phyloP scores from a whole-genome alignment of 1,139 yeast genomes.

The Sugiyamaella xylanicola region DNA sequence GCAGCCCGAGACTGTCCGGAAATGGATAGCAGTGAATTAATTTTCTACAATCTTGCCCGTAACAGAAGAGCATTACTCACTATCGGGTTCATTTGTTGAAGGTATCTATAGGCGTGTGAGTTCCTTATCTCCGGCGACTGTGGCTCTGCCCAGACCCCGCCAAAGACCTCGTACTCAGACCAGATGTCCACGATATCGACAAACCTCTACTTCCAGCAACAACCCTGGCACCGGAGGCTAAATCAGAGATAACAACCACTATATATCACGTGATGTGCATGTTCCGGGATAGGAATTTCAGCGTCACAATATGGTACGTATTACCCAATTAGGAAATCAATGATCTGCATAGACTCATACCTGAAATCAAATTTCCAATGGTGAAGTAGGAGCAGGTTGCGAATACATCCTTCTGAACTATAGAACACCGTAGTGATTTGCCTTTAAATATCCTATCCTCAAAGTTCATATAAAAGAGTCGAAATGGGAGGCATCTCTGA shows the following conservation, averaged over 20 bases:
- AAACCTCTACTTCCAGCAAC: slow-evolving; percentile 48
- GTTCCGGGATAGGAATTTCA: not conserved
- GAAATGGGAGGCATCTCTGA: slow-evolving; percentile 99
- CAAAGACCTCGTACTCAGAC: too few species aligned
- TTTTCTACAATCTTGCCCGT: too few species aligned
- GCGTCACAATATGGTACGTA: too few species aligned
- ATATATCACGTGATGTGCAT: not conserved
- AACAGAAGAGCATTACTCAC: too few species aligned
- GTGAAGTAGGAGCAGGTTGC: not conserved
- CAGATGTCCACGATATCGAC: slow-evolving; percentile 48
- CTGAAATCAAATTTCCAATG: not conserved
- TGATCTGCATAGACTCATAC: slow-evolving; percentile 43
- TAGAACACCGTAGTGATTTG: slow-evolving; percentile 26
- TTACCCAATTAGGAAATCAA: not conserved
- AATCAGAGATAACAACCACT: not conserved
- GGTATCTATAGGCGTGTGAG: too few species aligned
- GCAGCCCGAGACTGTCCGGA: too few species aligned
- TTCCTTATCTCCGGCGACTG: too few species aligned
- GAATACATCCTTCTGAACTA: not conserved
- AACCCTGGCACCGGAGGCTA: too few species aligned
- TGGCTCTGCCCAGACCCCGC: too few species aligned
- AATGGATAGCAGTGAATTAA: too few species aligned
- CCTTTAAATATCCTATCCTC: slow-evolving; percentile 98
- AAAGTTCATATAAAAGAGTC: slow-evolving; percentile 57
- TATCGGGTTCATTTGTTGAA: too few species aligned